A percentile compares a stretch with the other conserved stretches of the same genome.
phyloP scores from a whole-genome alignment of 352 stramenopile genomes.

The Pythium monospermum region DNA sequence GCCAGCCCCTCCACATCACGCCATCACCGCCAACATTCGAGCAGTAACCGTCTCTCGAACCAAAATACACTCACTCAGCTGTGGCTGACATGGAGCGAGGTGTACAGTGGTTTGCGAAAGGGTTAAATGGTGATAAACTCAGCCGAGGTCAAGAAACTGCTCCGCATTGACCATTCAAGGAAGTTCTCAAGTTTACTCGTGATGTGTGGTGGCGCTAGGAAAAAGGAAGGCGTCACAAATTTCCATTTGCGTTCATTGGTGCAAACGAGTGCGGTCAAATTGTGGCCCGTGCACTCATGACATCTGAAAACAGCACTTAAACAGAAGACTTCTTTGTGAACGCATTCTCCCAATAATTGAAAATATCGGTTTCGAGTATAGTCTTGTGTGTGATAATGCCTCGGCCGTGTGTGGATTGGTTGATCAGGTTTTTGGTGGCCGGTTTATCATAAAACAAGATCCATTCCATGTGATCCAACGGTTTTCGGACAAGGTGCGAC shows the following conservation, averaged over 20 bases:
- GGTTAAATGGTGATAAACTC: background rate
- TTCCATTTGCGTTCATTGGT: background rate
- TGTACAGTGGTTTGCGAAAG: background rate
- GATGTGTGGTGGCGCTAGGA: background rate
- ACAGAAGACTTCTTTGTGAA: background rate
- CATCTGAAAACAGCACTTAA: background rate
- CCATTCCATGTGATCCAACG: conserved; percentile 1
- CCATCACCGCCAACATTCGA: background rate
- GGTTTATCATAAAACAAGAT: background rate
- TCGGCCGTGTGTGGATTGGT: background rate
- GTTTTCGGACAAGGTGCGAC: background rate
- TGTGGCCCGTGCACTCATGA: background rate
- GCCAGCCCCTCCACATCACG: background rate
- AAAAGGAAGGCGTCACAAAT: background rate
- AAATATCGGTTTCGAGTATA: background rate
- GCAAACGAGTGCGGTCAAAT: background rate
- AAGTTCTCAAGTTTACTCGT: background rate
- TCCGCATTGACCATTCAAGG: background rate
- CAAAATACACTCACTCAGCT: background rate
- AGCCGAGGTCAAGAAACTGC: background rate
- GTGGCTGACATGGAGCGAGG: background rate
- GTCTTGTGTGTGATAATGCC: background rate
- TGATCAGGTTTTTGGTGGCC: background rate
- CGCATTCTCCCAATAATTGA: background rate
- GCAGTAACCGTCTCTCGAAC: background rate